phyloP scores from a whole-genome alignment of 306 rosid species.

The Citrullus amarus region DNA sequence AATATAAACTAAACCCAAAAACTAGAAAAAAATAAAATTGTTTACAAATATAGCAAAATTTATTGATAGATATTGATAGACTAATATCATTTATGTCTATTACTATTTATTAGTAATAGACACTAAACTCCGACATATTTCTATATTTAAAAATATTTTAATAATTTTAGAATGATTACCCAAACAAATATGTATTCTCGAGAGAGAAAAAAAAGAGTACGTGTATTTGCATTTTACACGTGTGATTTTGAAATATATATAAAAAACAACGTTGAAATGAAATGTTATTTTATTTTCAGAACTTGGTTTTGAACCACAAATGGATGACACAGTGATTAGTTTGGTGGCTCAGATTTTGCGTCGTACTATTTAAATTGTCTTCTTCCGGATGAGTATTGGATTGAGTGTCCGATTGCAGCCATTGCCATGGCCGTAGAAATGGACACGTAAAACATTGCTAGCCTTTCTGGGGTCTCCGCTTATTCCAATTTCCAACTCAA shows the following conservation, averaged over 20 bases:
- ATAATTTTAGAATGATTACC: too few species aligned
- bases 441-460: conserved; percentile 3
- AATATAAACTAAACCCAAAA: too few species aligned
- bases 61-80: too few species aligned
- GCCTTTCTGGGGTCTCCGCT: neutral
- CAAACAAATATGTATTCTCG: too few species aligned
- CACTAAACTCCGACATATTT: too few species aligned
- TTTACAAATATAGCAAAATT: too few species aligned
- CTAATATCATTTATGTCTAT: too few species aligned
- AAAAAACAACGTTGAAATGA: too few species aligned
- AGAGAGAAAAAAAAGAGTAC: too few species aligned
- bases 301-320: neutral
- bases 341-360: neutral
- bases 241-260: neutral
- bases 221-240: neutral
- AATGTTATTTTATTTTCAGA: neutral
- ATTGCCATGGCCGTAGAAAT: neutral
- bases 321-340: neutral
- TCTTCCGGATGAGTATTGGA: neutral
- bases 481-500: conserved; percentile 2
- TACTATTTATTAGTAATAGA: too few species aligned
- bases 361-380: neutral
- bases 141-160: too few species aligned
- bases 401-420: conserved; percentile 11
- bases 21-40: too few species aligned